A percentile compares a stretch with the other conserved stretches of the same genome.
Evolutionary conservation across 306 rosid species (phyloP).

Genomic region (Canavalia ensiformis): DNA sequence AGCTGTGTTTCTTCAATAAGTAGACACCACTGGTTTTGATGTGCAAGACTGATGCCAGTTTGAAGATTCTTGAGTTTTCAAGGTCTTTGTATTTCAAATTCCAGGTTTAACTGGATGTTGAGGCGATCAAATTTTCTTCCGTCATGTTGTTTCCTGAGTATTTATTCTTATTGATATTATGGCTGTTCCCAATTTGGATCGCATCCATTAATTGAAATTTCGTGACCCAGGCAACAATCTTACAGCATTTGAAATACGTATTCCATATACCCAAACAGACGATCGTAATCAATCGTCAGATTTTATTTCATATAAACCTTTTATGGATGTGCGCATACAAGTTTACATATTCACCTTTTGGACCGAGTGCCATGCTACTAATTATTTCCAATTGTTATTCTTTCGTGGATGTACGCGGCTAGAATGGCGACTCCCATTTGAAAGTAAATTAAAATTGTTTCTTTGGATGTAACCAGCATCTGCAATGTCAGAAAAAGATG

Average conservation of each 20-base stretch:
- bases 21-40: slow-evolving; percentile 58
- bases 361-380: neutral
- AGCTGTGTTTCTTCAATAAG: slow-evolving; percentile 66
- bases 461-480: neutral
- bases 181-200: slow-evolving; percentile 32
- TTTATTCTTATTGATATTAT: neutral
- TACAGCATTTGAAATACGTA: slow-evolving; percentile 15
- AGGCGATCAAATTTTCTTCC: slow-evolving; percentile 32
- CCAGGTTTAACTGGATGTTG: slow-evolving; percentile 47
- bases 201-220: slow-evolving; percentile 8
- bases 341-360: neutral
- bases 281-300: neutral
- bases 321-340: neutral
- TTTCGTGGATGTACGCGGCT: neutral
- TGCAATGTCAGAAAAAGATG: neutral
- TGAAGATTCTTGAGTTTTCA: slow-evolving; percentile 47
- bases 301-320: neutral
- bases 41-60: slow-evolving; percentile 54
- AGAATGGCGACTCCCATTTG: neutral
- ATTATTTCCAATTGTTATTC: neutral
- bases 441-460: neutral
- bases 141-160: neutral
- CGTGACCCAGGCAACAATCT: neutral
- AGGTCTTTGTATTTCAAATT: slow-evolving; percentile 47
- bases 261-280: neutral